Conservation (phyloP, 352 stramenopile genomes). For the Phytophthora pseudosyringae region DNA sequence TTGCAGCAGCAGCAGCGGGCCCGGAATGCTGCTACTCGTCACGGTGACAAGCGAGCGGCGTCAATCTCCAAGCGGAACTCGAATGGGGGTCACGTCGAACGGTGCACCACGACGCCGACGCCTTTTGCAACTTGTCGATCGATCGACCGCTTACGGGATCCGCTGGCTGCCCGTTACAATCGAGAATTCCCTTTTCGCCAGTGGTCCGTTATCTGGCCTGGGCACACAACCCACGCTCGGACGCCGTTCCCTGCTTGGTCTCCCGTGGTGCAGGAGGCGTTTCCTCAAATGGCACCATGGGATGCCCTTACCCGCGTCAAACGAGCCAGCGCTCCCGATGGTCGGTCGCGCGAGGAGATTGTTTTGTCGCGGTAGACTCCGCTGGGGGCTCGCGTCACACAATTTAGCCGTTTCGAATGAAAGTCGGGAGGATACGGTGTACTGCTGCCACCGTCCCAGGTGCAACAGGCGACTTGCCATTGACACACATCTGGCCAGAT, state of each 20-base stretch:
- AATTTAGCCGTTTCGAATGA: conserved; percentile 23
- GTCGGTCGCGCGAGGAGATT: not conserved
- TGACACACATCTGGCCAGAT: conserved; percentile 3
- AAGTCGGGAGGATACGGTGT: conserved; percentile 8
- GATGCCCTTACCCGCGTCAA: conserved; percentile 1
- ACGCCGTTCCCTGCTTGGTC: not conserved
- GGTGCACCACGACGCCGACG: not conserved
- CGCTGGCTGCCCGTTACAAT: conserved; percentile 10
- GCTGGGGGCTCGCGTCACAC: conserved; percentile 12
- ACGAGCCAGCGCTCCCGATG: conserved; percentile 16
- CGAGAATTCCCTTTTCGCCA: not conserved
- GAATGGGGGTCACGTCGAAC: not conserved
- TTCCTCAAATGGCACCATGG: conserved; percentile 10
- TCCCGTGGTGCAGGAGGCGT: conserved; percentile 12
- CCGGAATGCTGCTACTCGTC: conserved; percentile 39
- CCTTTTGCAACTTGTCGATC: not conserved
- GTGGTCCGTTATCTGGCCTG: not conserved
- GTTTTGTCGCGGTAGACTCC: not conserved
- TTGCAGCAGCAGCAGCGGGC: conserved; percentile 12
- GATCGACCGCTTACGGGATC: conserved; percentile 3
- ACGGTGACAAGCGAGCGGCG: conserved; percentile 6
- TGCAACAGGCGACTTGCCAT: not conserved
- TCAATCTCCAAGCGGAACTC: not conserved
- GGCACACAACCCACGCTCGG: not conserved
- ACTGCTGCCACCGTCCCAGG: not conserved